Percentiles rank a stretch among this genome's conserved stretches.
Evolutionary conservation across 2,329 filamentous ascomycete species (phyloP).

Genomic region (Botryosphaeria dothidea): DNA sequence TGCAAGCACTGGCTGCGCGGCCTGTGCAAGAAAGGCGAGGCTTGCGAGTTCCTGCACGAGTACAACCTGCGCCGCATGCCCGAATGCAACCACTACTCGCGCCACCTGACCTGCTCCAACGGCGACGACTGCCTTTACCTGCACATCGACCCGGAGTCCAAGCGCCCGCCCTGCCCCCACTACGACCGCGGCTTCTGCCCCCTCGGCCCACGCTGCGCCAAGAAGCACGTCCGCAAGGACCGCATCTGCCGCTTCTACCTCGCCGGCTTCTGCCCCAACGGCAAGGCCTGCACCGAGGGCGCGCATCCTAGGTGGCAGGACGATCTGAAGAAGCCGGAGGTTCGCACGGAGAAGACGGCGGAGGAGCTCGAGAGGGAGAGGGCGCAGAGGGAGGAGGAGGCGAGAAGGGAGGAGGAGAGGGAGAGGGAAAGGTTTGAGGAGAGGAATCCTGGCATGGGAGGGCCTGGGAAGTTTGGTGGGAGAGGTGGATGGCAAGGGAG

Average conservation of each 20-base stretch:
- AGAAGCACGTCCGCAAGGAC: slow-evolving; percentile 78
- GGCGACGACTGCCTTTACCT: slow-evolving; percentile 95
- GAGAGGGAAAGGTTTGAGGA: slow-evolving; percentile 40
- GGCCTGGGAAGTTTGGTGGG: slow-evolving; percentile 7
- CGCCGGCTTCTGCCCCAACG: slow-evolving; percentile 92
- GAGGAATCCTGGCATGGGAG: slow-evolving; percentile 25
- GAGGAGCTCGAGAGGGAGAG: slow-evolving; percentile 66
- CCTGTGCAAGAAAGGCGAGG: slow-evolving; percentile 95
- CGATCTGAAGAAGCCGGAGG: slow-evolving; percentile 63
- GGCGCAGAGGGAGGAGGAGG: slow-evolving; percentile 50
- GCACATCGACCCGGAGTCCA: slow-evolving; percentile 80
- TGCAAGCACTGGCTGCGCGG: slow-evolving; percentile 99
- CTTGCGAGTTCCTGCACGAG: slow-evolving; percentile 97
- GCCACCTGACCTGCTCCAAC: slow-evolving; percentile 93
- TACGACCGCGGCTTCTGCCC: slow-evolving; percentile 96
- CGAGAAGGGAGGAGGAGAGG: slow-evolving; percentile 42
- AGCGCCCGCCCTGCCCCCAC: slow-evolving; percentile 64
- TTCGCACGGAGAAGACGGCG: slow-evolving; percentile 69
- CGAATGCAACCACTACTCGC: slow-evolving; percentile 94
- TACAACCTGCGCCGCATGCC: slow-evolving; percentile 98
- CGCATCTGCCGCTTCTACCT: slow-evolving; percentile 83
- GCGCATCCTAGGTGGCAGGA: slow-evolving; percentile 77
- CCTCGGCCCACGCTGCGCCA: slow-evolving; percentile 80
- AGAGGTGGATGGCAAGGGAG: slow-evolving; percentile 16
- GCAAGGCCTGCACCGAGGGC: slow-evolving; percentile 71